Conservation (phyloP, 106 monocot genomes). For the Alisma plantagoaquatica region DNA sequence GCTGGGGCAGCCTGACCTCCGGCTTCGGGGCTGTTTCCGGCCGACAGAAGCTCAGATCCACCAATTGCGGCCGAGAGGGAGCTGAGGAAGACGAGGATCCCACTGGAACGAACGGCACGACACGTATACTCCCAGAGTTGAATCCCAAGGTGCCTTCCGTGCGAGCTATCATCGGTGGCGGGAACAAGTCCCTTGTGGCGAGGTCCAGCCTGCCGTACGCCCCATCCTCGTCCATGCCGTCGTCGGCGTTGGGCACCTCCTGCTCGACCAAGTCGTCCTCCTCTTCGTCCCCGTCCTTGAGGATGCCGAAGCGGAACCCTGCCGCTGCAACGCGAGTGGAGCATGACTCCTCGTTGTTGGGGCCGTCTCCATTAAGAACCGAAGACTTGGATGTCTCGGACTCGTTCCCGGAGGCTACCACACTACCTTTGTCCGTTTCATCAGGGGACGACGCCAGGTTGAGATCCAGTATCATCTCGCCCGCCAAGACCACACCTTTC, state of each 20-base stretch:
- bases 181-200: constrained; percentile 35
- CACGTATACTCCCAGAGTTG: neutral
- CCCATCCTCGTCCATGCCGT: neutral
- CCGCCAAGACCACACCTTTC: no score
- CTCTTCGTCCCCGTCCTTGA: constrained; percentile 28
- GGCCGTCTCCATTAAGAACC: constrained; percentile 47
- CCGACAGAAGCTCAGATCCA: constrained; percentile 35
- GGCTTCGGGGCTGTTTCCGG: constrained; percentile 3
- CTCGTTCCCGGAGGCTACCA: constrained; percentile 12
- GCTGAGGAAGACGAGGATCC: constrained; percentile 7
- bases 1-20: constrained; percentile 15
- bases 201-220: neutral
- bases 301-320: constrained; percentile 40
- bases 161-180: neutral
- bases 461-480: constrained; percentile 63
- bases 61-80: constrained; percentile 18
- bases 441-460: constrained; percentile 24
- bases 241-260: neutral
- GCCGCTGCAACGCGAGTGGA: constrained; percentile 2
- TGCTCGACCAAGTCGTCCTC: constrained; percentile 6
- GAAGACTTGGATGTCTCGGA: constrained; percentile 76
- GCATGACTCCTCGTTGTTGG: constrained; percentile 45
- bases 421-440: constrained; percentile 1
- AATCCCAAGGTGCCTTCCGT: neutral
- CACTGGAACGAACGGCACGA: neutral